phyloP scores from a whole-genome alignment of 73 alveolate species.

The Paramecium sexaurelia region DNA sequence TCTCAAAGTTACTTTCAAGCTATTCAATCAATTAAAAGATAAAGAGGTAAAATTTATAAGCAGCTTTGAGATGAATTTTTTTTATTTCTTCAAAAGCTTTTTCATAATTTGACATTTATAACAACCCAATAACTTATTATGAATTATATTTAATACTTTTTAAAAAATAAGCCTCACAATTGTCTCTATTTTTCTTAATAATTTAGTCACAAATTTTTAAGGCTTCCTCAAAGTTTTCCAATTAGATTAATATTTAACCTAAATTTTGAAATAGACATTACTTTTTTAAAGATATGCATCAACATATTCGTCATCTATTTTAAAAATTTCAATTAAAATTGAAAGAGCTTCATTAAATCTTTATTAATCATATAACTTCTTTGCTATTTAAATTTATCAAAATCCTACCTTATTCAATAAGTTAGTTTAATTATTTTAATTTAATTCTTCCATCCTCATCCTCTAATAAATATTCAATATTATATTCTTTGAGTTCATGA shows the following conservation, averaged over 20 bases:
- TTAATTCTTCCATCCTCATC: neutral
- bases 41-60: neutral
- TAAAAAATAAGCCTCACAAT: neutral
- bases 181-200: neutral
- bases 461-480: neutral
- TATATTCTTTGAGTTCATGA: neutral
- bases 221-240: neutral
- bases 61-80: neutral
- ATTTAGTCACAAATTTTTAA: neutral
- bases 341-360: neutral
- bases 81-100: neutral
- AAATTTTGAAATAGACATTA: neutral
- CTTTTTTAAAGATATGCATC: neutral
- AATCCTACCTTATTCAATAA: neutral
- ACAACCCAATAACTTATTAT: neutral
- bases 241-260: neutral
- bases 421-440: neutral
- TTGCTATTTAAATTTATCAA: neutral
- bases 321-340: neutral
- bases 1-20: neutral
- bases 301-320: neutral
- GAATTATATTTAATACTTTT: neutral
- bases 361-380: neutral
- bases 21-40: neutral
- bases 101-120: neutral